Base-by-base conservation (phyloP, 768 basidiomycete species). In the Leccinellum rugosiceps region DNA sequence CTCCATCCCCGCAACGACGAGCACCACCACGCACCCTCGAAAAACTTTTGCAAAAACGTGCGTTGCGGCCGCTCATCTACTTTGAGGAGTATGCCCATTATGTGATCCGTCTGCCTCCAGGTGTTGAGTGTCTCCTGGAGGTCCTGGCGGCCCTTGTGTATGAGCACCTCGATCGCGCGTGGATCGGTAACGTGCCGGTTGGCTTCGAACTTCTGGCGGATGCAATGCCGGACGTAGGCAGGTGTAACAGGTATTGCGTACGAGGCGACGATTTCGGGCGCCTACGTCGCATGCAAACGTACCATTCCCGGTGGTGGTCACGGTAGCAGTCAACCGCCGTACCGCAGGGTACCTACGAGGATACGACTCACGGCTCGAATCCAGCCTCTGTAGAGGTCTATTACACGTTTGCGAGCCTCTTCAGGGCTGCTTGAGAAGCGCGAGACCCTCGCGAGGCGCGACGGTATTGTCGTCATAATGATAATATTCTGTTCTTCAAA, bases 101-200 rank as follows among this genome's bases (percentile, higher is more conserved):
- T 76, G 67, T 94, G 91, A 59, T 92, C 88, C 44, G 78, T 81
- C 77, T 91, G 89, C 68, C 94, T 94, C 94, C 94, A 98, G 65
- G 82, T 83, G 69, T 98, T 98, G 80, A 97, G 79, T 52, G 88
- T 88, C 79, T 98, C 96, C 78, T 98, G 96, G 68, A 85, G 92
- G 63, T 98, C 94, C 75, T 86, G 88, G 61, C 85, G 78, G 52
- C 83, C 80, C 79, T 98, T 98, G 68, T 88, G 80, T 41, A 97
- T 68, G 64, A 98, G 78, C 46, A 96, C 76, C 71, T 99, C 94
- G 69, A 98, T 84, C 23, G 89, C 84, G 55, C 85, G 83, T 26
- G 82, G 75, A 76, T 98, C 92, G 46, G 86, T 84, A 38, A 97
- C 85, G 65, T 89, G 78, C 53, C 87, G 82, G 78, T 96, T 90